Evolutionary conservation across 495 filamentous ascomycete species (phyloP).

Genomic region (Penicillium coprophilum): DNA sequence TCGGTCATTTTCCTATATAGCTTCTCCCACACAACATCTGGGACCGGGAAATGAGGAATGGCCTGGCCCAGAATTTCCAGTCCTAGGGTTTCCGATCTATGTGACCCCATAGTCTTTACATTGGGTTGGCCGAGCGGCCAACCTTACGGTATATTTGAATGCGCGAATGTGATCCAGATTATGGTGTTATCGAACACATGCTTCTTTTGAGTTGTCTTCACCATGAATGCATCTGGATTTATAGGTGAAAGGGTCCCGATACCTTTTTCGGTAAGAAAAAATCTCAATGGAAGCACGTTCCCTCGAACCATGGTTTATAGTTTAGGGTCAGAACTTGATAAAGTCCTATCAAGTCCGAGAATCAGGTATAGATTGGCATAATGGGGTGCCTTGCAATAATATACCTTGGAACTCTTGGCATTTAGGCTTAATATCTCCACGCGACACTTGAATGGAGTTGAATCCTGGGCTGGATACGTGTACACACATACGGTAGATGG

Average conservation of each 20-base stretch:
- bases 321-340: not conserved
- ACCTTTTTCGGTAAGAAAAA: no score
- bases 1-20: no score
- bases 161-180: no score
- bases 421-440: constrained; percentile 30
- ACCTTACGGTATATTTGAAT: not conserved
- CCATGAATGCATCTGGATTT: no score
- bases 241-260: not conserved
- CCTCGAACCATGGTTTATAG: constrained; percentile 10
- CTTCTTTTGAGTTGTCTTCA: no score
- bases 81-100: constrained; percentile 1
- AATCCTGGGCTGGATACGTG: not conserved
- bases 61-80: constrained; percentile 2
- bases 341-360: not conserved
- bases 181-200: no score
- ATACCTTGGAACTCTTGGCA: constrained; percentile 26
- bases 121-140: not conserved
- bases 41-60: not conserved
- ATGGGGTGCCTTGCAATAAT: constrained; percentile 12
- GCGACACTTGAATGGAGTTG: no score
- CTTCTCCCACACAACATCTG: no score
- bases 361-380: constrained; percentile 15
- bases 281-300: not conserved
- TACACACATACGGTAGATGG: no score
- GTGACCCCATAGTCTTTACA: constrained; percentile 10